Percentiles rank a stretch among this genome's conserved stretches.
Evolutionary conservation across 495 filamentous ascomycete genomes (phyloP).

Genomic region (Diplogelasinospora grovesii): DNA sequence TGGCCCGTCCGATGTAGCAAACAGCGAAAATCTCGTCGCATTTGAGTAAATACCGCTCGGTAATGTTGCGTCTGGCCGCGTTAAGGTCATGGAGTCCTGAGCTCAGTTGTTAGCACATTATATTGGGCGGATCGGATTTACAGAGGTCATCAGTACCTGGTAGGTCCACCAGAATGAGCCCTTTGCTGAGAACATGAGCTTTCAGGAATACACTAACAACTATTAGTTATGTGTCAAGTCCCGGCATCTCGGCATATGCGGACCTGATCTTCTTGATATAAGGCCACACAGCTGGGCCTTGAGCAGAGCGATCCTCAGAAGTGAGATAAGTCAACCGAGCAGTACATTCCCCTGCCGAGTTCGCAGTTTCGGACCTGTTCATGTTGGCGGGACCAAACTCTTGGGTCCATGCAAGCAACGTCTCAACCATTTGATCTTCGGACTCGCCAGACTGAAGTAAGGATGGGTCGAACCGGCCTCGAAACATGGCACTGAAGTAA

Average conservation of each 20-base stretch:
- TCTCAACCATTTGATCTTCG: constrained; percentile 14
- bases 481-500: constrained; percentile 19
- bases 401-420: constrained; percentile 13
- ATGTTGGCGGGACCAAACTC: constrained; percentile 2
- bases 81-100: constrained; percentile 34
- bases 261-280: constrained; percentile 34
- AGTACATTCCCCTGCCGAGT: constrained; percentile 16
- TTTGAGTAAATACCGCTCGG: constrained; percentile 29
- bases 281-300: constrained; percentile 22
- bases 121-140: too few species aligned
- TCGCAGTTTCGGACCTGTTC: background rate
- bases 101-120: too few species aligned
- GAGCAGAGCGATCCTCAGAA: constrained; percentile 15
- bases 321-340: constrained; percentile 20
- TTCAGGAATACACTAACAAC: constrained; percentile 28
- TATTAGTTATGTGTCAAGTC: too few species aligned
- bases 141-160: too few species aligned
- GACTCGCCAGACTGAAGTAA: constrained; percentile 1
- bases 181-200: constrained; percentile 30
- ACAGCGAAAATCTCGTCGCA: constrained; percentile 38
- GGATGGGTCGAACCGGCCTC: constrained; percentile 7
- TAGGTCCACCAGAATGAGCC: constrained; percentile 34
- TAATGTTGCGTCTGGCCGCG: constrained; percentile 28
- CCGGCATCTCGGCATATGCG: too few species aligned
- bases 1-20: constrained; percentile 24